phyloP scores from a whole-genome alignment of 1,284 basidiomycete species.

The Tylopilus sp. region DNA sequence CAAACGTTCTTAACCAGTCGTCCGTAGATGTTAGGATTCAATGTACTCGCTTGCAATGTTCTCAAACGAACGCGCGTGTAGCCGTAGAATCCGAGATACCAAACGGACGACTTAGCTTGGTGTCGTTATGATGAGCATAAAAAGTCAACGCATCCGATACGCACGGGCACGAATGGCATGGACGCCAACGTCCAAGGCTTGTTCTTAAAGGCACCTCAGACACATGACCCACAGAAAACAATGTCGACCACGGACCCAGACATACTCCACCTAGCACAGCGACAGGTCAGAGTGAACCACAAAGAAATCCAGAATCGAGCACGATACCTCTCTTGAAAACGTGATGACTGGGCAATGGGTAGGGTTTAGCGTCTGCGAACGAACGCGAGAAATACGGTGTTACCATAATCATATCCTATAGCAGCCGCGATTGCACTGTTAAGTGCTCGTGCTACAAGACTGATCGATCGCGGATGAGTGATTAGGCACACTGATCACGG shows the following conservation, averaged over 20 bases:
- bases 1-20: background rate
- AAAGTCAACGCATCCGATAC: background rate
- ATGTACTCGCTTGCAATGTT: background rate
- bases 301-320: no score
- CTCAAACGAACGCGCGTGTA: conserved; percentile 9
- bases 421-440: conserved; percentile 3
- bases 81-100: background rate
- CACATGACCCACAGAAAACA: background rate
- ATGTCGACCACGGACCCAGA: conserved; percentile 10
- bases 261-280: conserved; percentile 8
- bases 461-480: background rate
- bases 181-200: conserved; percentile 14
- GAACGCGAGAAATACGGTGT: background rate
- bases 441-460: background rate
- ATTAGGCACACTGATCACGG: background rate
- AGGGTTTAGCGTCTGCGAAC: no score
- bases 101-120: background rate
- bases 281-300: background rate
- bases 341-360: conserved; percentile 5
- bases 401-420: conserved; percentile 14
- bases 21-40: background rate
- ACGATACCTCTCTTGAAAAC: conserved; percentile 7
- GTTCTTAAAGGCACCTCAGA: conserved; percentile 3
- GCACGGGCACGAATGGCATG: conserved; percentile 7
- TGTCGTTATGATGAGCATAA: background rate